phyloP scores from a whole-genome alignment of 345 rosid genomes.

The Arabidopsis thaliana region TAIR10.1 NC_003074.8:23433501-23434000 shows the following conservation, averaged over 20 bases:
- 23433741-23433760: slow-evolving; percentile 28
- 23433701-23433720: slow-evolving; percentile 92
- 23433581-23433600: not conserved
- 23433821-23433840: slow-evolving; percentile 59
- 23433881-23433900: slow-evolving; percentile 90
- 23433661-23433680: slow-evolving; percentile 95
- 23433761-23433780: slow-evolving; percentile 26
- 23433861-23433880: slow-evolving; percentile 85
- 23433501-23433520: slow-evolving; percentile 3
- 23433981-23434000: slow-evolving; percentile 89
- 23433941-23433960: slow-evolving; percentile 85
- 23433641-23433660: slow-evolving; percentile 91
- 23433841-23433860: slow-evolving; percentile 76
- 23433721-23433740: slow-evolving; percentile 84
- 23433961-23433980: slow-evolving; percentile 94
- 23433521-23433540: slow-evolving; percentile 10
- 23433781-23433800: slow-evolving; percentile 18
- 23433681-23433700: slow-evolving; percentile 74
- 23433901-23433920: slow-evolving; percentile 96
- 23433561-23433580: not conserved
- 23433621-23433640: slow-evolving; percentile 59
- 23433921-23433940: slow-evolving; percentile 93
- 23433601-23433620: slow-evolving; percentile 8
- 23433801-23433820: slow-evolving; percentile 16
- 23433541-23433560: slow-evolving; percentile 13